phyloP scores from a whole-genome alignment of 2,329 filamentous ascomycete species.

The Trichoderma sp. region DNA sequence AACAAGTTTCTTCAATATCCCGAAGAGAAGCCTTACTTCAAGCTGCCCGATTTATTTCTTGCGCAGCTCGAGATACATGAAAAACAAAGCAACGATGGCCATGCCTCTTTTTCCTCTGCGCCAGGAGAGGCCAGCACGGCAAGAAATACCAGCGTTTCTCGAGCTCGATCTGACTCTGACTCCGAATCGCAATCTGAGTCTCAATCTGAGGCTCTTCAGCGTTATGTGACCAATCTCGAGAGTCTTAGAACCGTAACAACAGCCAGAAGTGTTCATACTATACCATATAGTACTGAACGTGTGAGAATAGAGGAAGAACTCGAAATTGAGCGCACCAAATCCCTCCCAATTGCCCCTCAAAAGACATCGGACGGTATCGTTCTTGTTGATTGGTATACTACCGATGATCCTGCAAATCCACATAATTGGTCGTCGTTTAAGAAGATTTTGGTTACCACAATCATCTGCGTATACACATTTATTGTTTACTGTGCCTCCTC shows the following conservation, averaged over 20 bases:
- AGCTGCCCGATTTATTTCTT: not conserved
- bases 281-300: not conserved
- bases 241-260: not conserved
- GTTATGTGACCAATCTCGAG: not conserved
- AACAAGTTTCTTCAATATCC: not conserved
- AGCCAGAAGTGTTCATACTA: not conserved
- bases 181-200: no score
- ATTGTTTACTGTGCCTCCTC: not conserved
- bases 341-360: not conserved
- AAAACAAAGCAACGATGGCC: not conserved
- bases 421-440: constrained; percentile 13
- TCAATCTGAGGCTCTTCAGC: not conserved
- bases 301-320: not conserved
- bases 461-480: not conserved
- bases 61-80: not conserved
- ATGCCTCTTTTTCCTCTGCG: not conserved
- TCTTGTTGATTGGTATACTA: constrained; percentile 22
- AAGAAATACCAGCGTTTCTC: not conserved
- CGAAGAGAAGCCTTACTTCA: not conserved
- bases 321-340: not conserved
- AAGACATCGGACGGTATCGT: constrained; percentile 16
- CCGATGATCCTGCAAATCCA: constrained; percentile 22
- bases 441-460: not conserved
- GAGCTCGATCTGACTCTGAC: not conserved
- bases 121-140: not conserved